These are phyloP conservation scores for Apiotrichum porosum DNA, from an alignment of 1,284 basidiomycete species.

Conservation along the genomic window DNA sequence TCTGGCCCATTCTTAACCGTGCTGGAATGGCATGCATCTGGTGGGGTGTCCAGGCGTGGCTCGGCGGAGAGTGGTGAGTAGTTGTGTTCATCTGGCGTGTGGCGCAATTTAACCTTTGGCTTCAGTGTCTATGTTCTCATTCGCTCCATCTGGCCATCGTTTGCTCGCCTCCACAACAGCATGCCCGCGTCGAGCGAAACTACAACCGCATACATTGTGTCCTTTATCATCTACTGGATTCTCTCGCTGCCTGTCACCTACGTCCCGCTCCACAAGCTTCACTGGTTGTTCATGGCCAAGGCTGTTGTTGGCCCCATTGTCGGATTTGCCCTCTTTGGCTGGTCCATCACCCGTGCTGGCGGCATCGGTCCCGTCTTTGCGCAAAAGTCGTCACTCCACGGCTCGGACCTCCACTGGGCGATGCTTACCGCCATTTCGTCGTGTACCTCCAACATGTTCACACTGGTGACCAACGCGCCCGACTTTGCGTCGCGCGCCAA, in stretches of 20 bases:
- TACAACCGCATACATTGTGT: slow-evolving; percentile 51
- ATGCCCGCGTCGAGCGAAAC: slow-evolving; percentile 60
- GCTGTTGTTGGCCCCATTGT: slow-evolving; percentile 61
- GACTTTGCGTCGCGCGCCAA: slow-evolving; percentile 67
- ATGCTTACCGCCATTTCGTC: slow-evolving; percentile 73
- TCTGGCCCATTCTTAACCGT: slow-evolving; percentile 13
- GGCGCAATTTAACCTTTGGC: too few species aligned
- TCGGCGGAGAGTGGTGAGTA: slow-evolving; percentile 57
- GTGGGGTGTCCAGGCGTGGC: slow-evolving; percentile 76
- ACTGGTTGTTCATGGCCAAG: slow-evolving; percentile 76
- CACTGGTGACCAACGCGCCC: slow-evolving; percentile 58
- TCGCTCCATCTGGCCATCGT: slow-evolving; percentile 66
- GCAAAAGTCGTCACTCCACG: slow-evolving; percentile 62
- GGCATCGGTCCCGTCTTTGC: slow-evolving; percentile 75
- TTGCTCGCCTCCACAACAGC: slow-evolving; percentile 64
- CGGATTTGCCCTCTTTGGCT: slow-evolving; percentile 72
- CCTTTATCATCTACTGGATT: slow-evolving; percentile 83
- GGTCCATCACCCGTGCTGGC: slow-evolving; percentile 72
- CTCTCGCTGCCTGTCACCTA: slow-evolving; percentile 72
- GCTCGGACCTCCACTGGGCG: slow-evolving; percentile 68
- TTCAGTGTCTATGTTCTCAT: slow-evolving; percentile 63
- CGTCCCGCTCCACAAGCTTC: slow-evolving; percentile 74
- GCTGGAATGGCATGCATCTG: slow-evolving; percentile 55
- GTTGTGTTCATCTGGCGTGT: too few species aligned
- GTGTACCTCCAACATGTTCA: slow-evolving; percentile 67